Percentiles rank a stretch among this genome's conserved stretches.
Evolutionary conservation across 2,329 filamentous ascomycete species (phyloP).

Genomic region (Aspergillus fumigatus): DNA sequence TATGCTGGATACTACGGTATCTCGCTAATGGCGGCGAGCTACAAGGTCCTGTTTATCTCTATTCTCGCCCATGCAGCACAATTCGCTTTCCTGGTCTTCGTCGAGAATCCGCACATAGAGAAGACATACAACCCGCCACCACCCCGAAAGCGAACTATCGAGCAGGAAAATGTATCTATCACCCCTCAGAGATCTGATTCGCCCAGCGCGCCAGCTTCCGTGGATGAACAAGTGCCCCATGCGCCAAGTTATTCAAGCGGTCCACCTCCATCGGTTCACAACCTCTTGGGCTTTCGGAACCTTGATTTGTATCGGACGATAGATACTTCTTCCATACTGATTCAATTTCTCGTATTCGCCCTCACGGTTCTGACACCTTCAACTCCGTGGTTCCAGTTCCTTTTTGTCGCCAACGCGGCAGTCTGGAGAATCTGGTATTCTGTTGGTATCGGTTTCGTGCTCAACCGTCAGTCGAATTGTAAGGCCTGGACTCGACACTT

Average conservation of each 20-base stretch:
- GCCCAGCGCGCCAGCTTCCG: conserved; percentile 29
- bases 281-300: conserved; percentile 76
- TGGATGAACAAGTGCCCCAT: conserved; percentile 35
- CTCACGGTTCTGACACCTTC: conserved; percentile 73
- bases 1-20: conserved; percentile 98
- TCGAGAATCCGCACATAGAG: conserved; percentile 97
- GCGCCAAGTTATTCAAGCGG: conserved; percentile 41
- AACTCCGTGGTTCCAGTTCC: conserved; percentile 66
- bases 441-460: conserved; percentile 76
- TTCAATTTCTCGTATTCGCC: conserved; percentile 69
- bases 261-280: conserved; percentile 68
- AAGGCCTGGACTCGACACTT: conserved; percentile 98
- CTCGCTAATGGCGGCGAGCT: conserved; percentile 96
- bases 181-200: conserved; percentile 27
- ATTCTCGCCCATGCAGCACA: conserved; percentile 91
- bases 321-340: conserved; percentile 73
- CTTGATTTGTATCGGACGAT: conserved; percentile 84
- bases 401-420: conserved; percentile 78
- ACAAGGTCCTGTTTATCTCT: conserved; percentile 94
- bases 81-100: conserved; percentile 83
- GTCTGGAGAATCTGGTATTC: conserved; percentile 90
- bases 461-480: conserved; percentile 78
- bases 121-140: conserved; percentile 92
- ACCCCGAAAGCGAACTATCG: conserved; percentile 53
- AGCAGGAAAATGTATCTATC: conserved; percentile 26